Evolutionary conservation across 192 early-diverging fungal genomes (phyloP).

Genomic region (Chytriomyces sp.): DNA sequence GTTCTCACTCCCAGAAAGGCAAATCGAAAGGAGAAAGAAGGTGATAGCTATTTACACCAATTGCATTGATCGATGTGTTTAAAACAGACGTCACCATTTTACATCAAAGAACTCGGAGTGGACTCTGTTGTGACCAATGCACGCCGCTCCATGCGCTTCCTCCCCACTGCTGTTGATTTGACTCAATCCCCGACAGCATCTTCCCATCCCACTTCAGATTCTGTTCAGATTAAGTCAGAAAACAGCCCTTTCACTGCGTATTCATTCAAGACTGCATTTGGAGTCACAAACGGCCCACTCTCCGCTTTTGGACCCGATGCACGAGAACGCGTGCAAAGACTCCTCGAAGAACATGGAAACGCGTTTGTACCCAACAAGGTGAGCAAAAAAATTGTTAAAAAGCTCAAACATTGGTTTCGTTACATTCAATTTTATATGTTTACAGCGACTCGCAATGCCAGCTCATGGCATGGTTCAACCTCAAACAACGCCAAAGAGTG

Average conservation of each 20-base stretch:
- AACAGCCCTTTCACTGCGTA: too few species aligned
- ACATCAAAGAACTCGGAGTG: slow-evolving; percentile 23
- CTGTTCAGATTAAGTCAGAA: too few species aligned
- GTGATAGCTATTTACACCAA: not conserved
- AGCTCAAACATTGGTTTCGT: too few species aligned
- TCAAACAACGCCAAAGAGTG: too few species aligned
- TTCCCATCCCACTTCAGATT: too few species aligned
- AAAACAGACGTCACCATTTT: too few species aligned
- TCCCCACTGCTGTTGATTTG: slow-evolving; percentile 4
- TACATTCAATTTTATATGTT: too few species aligned
- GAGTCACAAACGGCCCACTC: not conserved
- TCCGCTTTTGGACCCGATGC: slow-evolving; percentile 20
- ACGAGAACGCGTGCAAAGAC: not conserved
- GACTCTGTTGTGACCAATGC: slow-evolving; percentile 40
- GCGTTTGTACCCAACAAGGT: slow-evolving; percentile 39
- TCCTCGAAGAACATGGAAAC: slow-evolving; percentile 31
- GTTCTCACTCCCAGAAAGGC: slow-evolving; percentile 35
- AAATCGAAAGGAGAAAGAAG: slow-evolving; percentile 34
- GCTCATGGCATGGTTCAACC: too few species aligned
- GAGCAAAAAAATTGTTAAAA: not conserved
- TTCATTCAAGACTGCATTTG: too few species aligned
- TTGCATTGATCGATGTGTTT: too few species aligned
- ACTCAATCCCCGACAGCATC: not conserved
- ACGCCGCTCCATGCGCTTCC: slow-evolving; percentile 26
- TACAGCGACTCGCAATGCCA: too few species aligned